Evolutionary conservation across 2,329 filamentous ascomycete genomes (phyloP), one percentile per base, ranked within the genome.

Genomic region (Coniochaeta sp.): DNA sequence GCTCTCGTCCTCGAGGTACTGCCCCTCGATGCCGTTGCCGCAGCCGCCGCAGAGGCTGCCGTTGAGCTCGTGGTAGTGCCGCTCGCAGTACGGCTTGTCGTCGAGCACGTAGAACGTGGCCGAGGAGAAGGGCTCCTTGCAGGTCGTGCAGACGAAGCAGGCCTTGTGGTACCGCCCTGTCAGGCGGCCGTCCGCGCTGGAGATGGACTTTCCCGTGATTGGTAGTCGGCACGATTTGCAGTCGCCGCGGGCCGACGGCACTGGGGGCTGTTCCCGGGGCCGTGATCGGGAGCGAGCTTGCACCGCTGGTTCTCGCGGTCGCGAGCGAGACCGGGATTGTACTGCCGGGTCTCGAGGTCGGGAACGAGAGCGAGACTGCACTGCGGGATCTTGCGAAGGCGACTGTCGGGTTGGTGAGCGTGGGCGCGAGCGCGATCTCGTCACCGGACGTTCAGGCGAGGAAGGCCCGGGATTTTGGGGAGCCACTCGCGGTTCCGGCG

Each of bases 81-180:
- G 86, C 65, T 91, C 89, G 74, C 95, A 98, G 75, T 93, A 97
- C 0, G 95, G 95, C 61, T 86, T 82, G 74, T 99, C 91, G 64
- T 89, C 77, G 62, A 92, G 84, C 12, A 99, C 93, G 71, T 99
- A 99, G 68, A 98, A 98, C 61, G 95, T 92, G 1, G 91, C 84
- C 0, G 92, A 96, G 22, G 87, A 80, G 70, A 98, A 99, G 0
- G 92, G 88, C 59, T 87, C 82, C 12, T 80, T 79, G 77, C 95
- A 99, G 1, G 89, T 92, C 4, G 86, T 84, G 80, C 95, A 99
- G 12, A 93, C 90, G 71, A 99, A 98, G 73, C 93, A 99, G 4
- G 89, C 84, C 73, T 96, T 96, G 79, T 99, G 95, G 73, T 96
- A 99, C 64, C 92, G 88, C 10, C 95, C 95, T 0, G 91, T 96